phyloP scores from a whole-genome alignment of 2,329 filamentous ascomycete genomes.

The Aspergillus ochraceoroseus region DNA sequence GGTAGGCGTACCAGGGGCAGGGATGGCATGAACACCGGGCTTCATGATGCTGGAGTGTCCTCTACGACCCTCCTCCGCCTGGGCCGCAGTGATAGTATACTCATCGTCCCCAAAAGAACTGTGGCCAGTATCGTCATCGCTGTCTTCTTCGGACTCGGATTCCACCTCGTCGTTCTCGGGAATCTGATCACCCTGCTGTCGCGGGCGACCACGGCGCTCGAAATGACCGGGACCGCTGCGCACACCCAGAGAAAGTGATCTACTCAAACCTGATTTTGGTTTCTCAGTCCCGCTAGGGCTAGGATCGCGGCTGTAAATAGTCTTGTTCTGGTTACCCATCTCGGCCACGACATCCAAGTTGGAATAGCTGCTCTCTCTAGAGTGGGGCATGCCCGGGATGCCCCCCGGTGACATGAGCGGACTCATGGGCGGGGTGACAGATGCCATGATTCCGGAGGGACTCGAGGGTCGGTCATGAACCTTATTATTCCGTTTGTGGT shows the following conservation, averaged over 20 bases:
- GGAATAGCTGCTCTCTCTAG: conserved; percentile 28
- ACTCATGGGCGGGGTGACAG: conserved; percentile 35
- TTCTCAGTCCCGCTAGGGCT: conserved; percentile 30
- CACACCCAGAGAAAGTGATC: conserved; percentile 39
- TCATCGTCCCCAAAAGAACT: conserved; percentile 39
- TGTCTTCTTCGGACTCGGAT: conserved; percentile 30
- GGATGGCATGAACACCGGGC: conserved; percentile 16
- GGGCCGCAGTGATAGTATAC: conserved; percentile 36
- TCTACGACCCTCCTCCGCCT: conserved; percentile 31
- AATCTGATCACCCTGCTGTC: background rate
- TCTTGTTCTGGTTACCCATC: conserved; percentile 34
- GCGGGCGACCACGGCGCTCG: conserved; percentile 27
- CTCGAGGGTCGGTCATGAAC: conserved; percentile 26
- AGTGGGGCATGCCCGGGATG: conserved; percentile 34
- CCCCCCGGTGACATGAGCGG: conserved; percentile 41
- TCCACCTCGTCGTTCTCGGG: conserved; percentile 22
- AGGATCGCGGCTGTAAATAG: conserved; percentile 37
- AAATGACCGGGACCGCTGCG: conserved; percentile 39
- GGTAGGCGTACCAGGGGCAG: conserved; percentile 20
- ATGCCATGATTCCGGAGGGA: conserved; percentile 36
- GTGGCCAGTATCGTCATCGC: conserved; percentile 36
- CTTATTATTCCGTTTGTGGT: conserved; percentile 41
- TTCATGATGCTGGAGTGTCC: conserved; percentile 19
- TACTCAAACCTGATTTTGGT: conserved; percentile 32
- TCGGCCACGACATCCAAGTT: conserved; percentile 30